Evolutionary conservation across 1,284 basidiomycete genomes (phyloP).

Genomic region (Moesziomyces sp.): DNA sequence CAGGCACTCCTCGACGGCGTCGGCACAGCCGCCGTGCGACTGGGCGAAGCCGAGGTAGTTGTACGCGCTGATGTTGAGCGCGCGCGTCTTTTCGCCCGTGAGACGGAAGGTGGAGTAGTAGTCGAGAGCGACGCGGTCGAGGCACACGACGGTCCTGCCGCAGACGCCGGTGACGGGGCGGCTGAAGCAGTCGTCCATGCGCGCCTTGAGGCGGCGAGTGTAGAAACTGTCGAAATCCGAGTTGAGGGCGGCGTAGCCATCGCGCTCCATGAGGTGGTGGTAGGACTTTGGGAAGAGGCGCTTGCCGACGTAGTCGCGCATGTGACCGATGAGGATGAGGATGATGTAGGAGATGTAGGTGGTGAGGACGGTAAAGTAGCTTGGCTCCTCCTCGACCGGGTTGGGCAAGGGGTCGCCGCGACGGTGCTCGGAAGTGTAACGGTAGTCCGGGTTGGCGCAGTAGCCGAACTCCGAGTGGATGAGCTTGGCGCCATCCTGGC

Average conservation of each 20-base stretch:
- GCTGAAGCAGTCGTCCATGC: slow-evolving; percentile 95
- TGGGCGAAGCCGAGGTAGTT: slow-evolving; percentile 99
- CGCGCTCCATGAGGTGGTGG: slow-evolving; percentile 72
- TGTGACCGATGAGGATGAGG: slow-evolving; percentile 83
- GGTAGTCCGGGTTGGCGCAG: slow-evolving; percentile 78
- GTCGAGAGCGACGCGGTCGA: slow-evolving; percentile 86
- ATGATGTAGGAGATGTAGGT: slow-evolving; percentile 76
- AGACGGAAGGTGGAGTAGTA: slow-evolving; percentile 82
- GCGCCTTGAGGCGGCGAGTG: slow-evolving; percentile 90
- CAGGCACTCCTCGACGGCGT: slow-evolving; percentile 78
- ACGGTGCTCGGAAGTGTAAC: slow-evolving; percentile 76
- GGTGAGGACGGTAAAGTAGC: slow-evolving; percentile 88
- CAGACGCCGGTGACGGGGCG: slow-evolving; percentile 94
- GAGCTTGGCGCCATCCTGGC: slow-evolving; percentile 54
- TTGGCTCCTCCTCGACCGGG: slow-evolving; percentile 75
- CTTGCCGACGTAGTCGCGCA: slow-evolving; percentile 95
- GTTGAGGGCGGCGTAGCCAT: slow-evolving; percentile 87
- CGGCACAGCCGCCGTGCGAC: slow-evolving; percentile 89
- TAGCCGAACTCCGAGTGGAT: slow-evolving; percentile 85
- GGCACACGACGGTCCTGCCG: slow-evolving; percentile 87
- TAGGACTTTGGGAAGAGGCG: slow-evolving; percentile 79
- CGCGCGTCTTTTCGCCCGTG: slow-evolving; percentile 83
- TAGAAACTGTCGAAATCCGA: slow-evolving; percentile 99
- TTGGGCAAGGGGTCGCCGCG: slow-evolving; percentile 51
- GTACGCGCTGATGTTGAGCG: slow-evolving; percentile 96